phyloP scores from a whole-genome alignment of 345 rosid genomes.

The Eucalyptus polyanthemos region DNA sequence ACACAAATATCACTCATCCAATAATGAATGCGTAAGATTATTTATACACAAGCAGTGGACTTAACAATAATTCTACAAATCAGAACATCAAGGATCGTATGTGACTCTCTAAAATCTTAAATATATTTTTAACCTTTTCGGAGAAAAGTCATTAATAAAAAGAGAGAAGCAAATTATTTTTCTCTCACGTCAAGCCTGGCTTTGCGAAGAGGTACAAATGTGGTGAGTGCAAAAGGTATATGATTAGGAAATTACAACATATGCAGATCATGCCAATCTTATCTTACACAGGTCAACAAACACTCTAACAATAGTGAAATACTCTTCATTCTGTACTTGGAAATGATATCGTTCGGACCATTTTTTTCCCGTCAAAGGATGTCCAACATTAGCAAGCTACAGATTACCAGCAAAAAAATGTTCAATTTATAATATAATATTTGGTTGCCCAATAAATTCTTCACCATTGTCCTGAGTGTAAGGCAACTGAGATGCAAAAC shows the following conservation, averaged over 20 bases:
- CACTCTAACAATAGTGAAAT: not conserved
- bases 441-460: not conserved
- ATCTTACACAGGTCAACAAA: not conserved
- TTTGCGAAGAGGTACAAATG: not conserved
- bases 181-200: too few species aligned
- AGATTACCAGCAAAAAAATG: not conserved
- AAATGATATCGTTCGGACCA: not conserved
- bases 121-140: too few species aligned
- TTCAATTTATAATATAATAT: not conserved
- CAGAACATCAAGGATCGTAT: not conserved
- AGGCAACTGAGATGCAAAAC: not conserved
- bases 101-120: not conserved
- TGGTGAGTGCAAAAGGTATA: not conserved
- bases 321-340: not conserved
- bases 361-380: not conserved
- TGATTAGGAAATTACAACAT: not conserved
- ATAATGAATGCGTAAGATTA: too few species aligned
- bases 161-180: too few species aligned
- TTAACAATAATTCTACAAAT: not conserved
- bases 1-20: not conserved
- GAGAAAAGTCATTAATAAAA: not conserved
- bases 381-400: not conserved
- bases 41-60: not conserved
- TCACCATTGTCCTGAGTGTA: not conserved
- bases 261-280: not conserved